Percentiles rank a stretch among this genome's conserved stretches.
Conservation (phyloP, 306 rosid species). For the Alnus rubra region DNA sequence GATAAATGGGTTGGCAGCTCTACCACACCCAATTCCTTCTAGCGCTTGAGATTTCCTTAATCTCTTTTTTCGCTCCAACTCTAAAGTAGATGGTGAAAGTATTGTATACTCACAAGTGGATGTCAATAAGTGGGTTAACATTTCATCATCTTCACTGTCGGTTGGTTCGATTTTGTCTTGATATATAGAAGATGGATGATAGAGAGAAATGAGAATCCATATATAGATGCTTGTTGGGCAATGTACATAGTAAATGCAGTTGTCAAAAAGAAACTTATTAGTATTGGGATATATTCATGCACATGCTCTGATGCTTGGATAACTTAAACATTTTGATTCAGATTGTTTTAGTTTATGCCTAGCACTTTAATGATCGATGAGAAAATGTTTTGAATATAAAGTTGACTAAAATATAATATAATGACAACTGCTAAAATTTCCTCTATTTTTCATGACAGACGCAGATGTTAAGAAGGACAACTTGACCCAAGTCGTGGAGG, state of each 20-base stretch:
- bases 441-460: neutral
- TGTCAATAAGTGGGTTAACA: neutral
- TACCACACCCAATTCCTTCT: slow-evolving; percentile 51
- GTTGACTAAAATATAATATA: neutral
- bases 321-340: neutral
- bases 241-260: slow-evolving; percentile 15
- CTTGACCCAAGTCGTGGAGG: neutral
- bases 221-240: neutral
- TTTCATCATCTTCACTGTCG: slow-evolving; percentile 1
- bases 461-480: neutral
- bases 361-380: no score
- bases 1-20: slow-evolving; percentile 74
- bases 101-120: slow-evolving; percentile 4
- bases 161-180: slow-evolving; percentile 13
- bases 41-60: slow-evolving; percentile 35
- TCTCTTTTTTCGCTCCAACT: slow-evolving; percentile 9
- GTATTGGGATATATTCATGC: slow-evolving; percentile 26
- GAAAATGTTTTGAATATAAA: neutral
- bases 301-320: slow-evolving; percentile 3
- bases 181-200: neutral
- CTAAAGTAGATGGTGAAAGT: slow-evolving; percentile 21
- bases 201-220: neutral
- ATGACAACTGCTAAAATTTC: neutral
- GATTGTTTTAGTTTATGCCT: no score
- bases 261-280: neutral